phyloP scores from a whole-genome alignment of 1,284 basidiomycete species.

The Boletus semigastroideus region DNA sequence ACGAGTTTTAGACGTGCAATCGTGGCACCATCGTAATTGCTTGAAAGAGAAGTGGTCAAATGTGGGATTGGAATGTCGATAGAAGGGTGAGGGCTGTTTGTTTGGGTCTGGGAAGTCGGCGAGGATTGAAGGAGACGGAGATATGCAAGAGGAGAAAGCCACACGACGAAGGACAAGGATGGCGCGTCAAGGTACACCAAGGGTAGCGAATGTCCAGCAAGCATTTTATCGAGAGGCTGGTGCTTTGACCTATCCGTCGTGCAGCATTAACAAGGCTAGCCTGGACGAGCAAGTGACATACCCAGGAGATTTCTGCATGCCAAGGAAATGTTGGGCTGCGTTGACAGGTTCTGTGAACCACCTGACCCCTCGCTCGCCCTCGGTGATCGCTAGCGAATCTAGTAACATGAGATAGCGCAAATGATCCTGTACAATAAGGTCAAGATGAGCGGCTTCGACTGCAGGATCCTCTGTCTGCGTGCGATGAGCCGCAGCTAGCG shows the following conservation, averaged over 20 bases:
- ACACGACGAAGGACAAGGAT: constrained; percentile 67
- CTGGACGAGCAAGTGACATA: constrained; percentile 8
- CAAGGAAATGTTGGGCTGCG: constrained; percentile 24
- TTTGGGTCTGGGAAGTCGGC: constrained; percentile 19
- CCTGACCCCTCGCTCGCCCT: constrained; percentile 61
- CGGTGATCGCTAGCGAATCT: constrained; percentile 64
- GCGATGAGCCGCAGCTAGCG: constrained; percentile 30
- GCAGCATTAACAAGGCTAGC: constrained; percentile 2
- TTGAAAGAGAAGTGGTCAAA: constrained; percentile 47
- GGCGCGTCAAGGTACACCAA: constrained; percentile 66
- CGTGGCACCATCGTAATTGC: constrained; percentile 47
- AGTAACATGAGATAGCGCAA: constrained; percentile 70
- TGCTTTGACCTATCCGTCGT: constrained; percentile 15
- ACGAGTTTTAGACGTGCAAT: constrained; percentile 57
- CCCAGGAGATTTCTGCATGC: constrained; percentile 15
- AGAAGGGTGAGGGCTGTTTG: constrained; percentile 11
- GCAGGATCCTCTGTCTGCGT: constrained; percentile 40
- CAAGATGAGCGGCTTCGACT: constrained; percentile 43
- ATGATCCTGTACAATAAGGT: constrained; percentile 49
- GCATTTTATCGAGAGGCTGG: constrained; percentile 30
- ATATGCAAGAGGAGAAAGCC: constrained; percentile 68
- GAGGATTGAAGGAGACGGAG: constrained; percentile 52
- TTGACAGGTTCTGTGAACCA: constrained; percentile 69
- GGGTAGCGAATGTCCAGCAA: constrained; percentile 50
- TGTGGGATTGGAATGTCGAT: constrained; percentile 52